Conservation (phyloP, 148 eudicot genomes). For the Linanthus parryae region DNA sequence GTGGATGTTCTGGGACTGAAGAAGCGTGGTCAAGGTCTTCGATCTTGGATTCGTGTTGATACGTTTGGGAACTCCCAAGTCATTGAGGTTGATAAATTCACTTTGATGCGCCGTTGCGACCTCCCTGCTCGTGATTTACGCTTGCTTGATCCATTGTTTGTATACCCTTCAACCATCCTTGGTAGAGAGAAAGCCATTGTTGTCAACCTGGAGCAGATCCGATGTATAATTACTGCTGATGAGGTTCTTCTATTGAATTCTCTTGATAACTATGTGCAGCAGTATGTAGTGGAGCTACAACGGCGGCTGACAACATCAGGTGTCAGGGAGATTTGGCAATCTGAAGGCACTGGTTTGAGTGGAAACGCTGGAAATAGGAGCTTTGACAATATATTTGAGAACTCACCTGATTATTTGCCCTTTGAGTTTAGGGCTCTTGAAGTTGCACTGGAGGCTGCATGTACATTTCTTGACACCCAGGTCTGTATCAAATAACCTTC, state of each 20-base stretch:
- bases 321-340: slow-evolving; percentile 57
- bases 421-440: slow-evolving; percentile 92
- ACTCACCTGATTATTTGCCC: slow-evolving; percentile 85
- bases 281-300: slow-evolving; percentile 83
- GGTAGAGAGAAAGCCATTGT: slow-evolving; percentile 96
- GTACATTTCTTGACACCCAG: slow-evolving; percentile 90
- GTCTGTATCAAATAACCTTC: slow-evolving; percentile 29
- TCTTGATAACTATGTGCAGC: slow-evolving; percentile 72
- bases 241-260: slow-evolving; percentile 86
- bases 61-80: slow-evolving; percentile 67
- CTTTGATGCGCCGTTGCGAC: slow-evolving; percentile 89
- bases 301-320: slow-evolving; percentile 51
- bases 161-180: slow-evolving; percentile 85
- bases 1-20: slow-evolving; percentile 80
- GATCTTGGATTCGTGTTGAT: slow-evolving; percentile 94
- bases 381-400: slow-evolving; percentile 40
- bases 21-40: slow-evolving; percentile 87
- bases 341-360: slow-evolving; percentile 41
- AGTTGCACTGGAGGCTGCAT: slow-evolving; percentile 90
- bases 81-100: slow-evolving; percentile 87
- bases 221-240: slow-evolving; percentile 94
- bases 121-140: slow-evolving; percentile 93
- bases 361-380: slow-evolving; percentile 53
- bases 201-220: slow-evolving; percentile 87
- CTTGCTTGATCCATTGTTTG: slow-evolving; percentile 81